Percentiles rank a stretch among this genome's conserved stretches.
Conservation (phyloP, 2,329 filamentous ascomycete genomes). For the Penicillium nordicum region DNA sequence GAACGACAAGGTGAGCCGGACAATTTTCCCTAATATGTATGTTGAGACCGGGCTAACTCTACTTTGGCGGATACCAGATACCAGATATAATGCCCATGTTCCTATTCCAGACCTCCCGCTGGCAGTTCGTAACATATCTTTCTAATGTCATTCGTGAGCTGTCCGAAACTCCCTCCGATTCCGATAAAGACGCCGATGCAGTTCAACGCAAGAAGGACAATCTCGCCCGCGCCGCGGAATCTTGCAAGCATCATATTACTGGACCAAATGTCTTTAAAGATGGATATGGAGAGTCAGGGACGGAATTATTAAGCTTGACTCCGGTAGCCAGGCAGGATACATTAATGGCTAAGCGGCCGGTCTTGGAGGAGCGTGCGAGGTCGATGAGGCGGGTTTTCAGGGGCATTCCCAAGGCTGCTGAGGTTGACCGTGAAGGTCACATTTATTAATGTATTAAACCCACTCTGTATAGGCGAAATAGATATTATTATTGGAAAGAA, state of each 20-base stretch:
- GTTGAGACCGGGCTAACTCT: not conserved
- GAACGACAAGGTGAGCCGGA: slow-evolving; percentile 52
- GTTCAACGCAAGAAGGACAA: slow-evolving; percentile 57
- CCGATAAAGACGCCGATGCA: slow-evolving; percentile 43
- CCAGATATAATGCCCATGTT: slow-evolving; percentile 82
- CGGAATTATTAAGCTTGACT: slow-evolving; percentile 30
- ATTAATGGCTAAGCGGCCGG: slow-evolving; percentile 23
- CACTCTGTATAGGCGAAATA: not conserved
- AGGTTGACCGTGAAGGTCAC: slow-evolving; percentile 39
- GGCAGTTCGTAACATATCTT: slow-evolving; percentile 69
- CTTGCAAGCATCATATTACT: slow-evolving; percentile 76
- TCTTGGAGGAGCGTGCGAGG: slow-evolving; percentile 18
- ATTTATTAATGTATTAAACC: slow-evolving; percentile 28
- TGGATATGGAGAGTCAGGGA: slow-evolving; percentile 36
- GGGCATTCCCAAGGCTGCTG: slow-evolving; percentile 56
- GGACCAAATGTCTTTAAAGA: slow-evolving; percentile 87
- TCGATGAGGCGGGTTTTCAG: slow-evolving; percentile 50
- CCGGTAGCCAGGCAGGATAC: slow-evolving; percentile 24
- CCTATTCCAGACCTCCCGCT: slow-evolving; percentile 83
- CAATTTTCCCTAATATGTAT: not conserved
- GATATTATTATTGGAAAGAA: not conserved
- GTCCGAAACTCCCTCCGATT: slow-evolving; percentile 46
- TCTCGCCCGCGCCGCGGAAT: slow-evolving; percentile 69
- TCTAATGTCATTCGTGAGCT: slow-evolving; percentile 59
- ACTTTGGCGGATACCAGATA: slow-evolving; percentile 50